Percentiles rank a stretch among this genome's conserved stretches.
These are phyloP conservation scores for Populus tremula DNA, from an alignment of 345 rosid species.

Conservation along the genomic window DNA sequence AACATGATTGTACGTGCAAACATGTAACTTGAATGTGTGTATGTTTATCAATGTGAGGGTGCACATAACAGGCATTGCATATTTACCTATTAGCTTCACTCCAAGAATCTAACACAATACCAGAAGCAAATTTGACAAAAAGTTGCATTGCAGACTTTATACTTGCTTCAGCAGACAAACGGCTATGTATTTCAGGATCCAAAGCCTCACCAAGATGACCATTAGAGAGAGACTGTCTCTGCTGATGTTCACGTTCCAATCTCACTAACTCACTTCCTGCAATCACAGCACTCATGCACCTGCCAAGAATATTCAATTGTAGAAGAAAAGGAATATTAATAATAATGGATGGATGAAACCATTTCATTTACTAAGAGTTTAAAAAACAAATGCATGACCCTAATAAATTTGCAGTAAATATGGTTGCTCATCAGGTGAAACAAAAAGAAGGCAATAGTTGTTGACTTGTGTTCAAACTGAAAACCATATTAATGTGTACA, in stretches of 20 bases:
- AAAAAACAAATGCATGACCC: not conserved
- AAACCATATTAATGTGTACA: not conserved
- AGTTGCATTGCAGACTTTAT: conserved; percentile 90
- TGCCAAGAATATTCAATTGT: conserved; percentile 36
- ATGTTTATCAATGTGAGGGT: not conserved
- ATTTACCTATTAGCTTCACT: conserved; percentile 74
- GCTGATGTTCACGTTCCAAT: conserved; percentile 83
- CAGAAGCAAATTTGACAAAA: conserved; percentile 83
- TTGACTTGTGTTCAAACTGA: not conserved
- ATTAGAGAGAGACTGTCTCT: conserved; percentile 61
- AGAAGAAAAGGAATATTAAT: not conserved
- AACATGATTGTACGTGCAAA: not conserved
- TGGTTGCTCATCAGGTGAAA: not conserved
- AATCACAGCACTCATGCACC: conserved; percentile 87
- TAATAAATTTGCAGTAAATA: not conserved
- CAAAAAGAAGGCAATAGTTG: conserved; percentile 3
- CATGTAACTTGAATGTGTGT: not conserved
- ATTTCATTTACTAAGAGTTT: not conserved
- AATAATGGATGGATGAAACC: conserved; percentile 2
- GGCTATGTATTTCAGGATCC: conserved; percentile 65
- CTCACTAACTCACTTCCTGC: conserved; percentile 84
- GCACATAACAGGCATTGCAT: not conserved
- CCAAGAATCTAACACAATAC: conserved; percentile 82
- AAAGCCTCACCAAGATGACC: conserved; percentile 61
- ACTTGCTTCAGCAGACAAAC: conserved; percentile 79